Conservation (phyloP, 352 stramenopile species). For the Globisporangium polare region DNA sequence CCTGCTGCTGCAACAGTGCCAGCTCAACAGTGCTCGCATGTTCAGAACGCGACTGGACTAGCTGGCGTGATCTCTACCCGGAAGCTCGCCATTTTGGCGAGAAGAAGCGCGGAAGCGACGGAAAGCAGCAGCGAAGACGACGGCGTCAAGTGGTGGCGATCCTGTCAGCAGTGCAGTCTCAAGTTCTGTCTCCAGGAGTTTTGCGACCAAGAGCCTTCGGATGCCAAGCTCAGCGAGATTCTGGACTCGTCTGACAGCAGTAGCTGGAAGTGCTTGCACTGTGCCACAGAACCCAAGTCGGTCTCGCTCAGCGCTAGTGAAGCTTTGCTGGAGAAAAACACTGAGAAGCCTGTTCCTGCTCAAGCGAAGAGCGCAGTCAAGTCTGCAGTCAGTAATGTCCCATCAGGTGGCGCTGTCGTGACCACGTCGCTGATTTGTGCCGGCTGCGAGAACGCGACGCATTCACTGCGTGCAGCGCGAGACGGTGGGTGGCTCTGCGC, state of each 20-base stretch:
- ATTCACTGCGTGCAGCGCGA: constrained; percentile 11
- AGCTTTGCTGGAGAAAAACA: background rate
- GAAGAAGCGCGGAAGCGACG: background rate
- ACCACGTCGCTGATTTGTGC: constrained; percentile 20
- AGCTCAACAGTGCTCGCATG: background rate
- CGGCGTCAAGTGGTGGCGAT: constrained; percentile 22
- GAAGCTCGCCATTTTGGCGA: constrained; percentile 2
- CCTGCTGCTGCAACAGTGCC: background rate
- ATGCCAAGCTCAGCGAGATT: constrained; percentile 22
- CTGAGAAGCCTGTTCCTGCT: background rate
- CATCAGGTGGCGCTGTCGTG: background rate
- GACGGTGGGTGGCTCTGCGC: constrained; percentile 30
- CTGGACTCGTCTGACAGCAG: background rate
- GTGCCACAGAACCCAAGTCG: background rate
- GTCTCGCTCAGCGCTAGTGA: background rate
- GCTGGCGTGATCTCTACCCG: constrained; percentile 1
- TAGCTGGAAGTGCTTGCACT: constrained; percentile 7
- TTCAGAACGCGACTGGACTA: background rate
- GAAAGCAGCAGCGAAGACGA: constrained; percentile 1
- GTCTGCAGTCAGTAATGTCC: background rate
- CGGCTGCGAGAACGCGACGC: constrained; percentile 22
- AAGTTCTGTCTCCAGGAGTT: constrained; percentile 46
- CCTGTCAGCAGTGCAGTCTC: constrained; percentile 25
- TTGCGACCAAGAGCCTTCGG: constrained; percentile 23
- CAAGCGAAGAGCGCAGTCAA: background rate